phyloP scores from a whole-genome alignment of 257 asterid genomes.

The Ajuga chamaepitys region DNA sequence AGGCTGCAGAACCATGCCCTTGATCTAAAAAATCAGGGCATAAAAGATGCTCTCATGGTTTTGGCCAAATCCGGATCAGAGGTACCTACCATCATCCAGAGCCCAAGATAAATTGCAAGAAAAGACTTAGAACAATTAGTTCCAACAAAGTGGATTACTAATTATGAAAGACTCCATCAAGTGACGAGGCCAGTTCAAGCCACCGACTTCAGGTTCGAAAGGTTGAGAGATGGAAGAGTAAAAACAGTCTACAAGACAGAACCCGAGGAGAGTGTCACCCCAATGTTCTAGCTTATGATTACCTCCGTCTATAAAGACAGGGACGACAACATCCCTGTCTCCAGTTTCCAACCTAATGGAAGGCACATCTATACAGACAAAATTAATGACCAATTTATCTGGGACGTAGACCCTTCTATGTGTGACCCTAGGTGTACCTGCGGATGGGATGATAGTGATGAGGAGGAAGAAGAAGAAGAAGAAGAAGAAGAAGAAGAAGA shows the following conservation, averaged over 20 bases:
- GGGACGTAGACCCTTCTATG: not conserved
- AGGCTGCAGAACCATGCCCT: not conserved
- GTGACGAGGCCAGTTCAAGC: too few relatives aligned
- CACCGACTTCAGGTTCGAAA: too few relatives aligned
- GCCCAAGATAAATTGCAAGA: not conserved
- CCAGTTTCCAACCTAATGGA: not conserved
- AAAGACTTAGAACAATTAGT: too few relatives aligned
- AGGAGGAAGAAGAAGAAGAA: too few relatives aligned
- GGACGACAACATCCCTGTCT: accelerated
- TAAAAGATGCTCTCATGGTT: not conserved
- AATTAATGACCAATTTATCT: not conserved
- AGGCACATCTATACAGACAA: not conserved
- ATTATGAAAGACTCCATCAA: too few relatives aligned
- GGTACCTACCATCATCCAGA: not conserved
- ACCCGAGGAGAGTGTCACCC: too few relatives aligned
- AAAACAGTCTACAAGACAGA: too few relatives aligned
- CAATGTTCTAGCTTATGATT: not conserved
- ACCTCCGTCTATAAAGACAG: accelerated
- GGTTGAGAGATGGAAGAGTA: too few relatives aligned
- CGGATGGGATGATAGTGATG: not conserved
- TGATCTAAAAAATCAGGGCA: not conserved
- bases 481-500: too few relatives aligned
- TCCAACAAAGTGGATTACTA: too few relatives aligned
- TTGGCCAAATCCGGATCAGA: not conserved
- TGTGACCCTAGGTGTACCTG: not conserved